Evolutionary conservation across 176 grass and related monocot species (phyloP).

Genomic region (Canna indica): DNA sequence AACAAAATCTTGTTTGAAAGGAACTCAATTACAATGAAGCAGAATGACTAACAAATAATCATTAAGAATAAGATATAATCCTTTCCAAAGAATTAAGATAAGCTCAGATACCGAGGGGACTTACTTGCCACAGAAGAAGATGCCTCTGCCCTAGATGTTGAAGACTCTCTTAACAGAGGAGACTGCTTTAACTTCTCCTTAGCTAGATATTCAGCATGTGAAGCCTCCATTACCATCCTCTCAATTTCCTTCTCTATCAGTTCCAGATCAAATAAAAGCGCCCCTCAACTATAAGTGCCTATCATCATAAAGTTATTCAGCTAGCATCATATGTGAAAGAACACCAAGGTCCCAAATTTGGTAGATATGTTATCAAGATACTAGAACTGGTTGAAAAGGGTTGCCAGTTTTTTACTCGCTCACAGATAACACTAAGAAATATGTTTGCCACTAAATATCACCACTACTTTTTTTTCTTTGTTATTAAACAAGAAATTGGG

Average conservation of each 20-base stretch:
- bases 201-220: constrained; percentile 69
- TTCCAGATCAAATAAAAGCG: constrained; percentile 82
- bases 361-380: not conserved
- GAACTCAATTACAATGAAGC: not conserved
- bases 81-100: not conserved
- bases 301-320: constrained; percentile 17
- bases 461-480: too few relatives aligned
- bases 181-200: constrained; percentile 46
- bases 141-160: constrained; percentile 77
- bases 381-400: not conserved
- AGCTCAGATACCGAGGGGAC: not conserved
- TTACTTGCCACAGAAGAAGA: constrained; percentile 78
- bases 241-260: constrained; percentile 99
- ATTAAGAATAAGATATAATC: not conserved
- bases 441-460: too few relatives aligned
- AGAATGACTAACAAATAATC: not conserved
- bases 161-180: constrained; percentile 48
- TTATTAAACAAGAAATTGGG: too few relatives aligned
- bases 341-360: not conserved
- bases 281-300: constrained; percentile 93
- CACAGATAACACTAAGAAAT: too few relatives aligned
- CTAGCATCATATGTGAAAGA: not conserved
- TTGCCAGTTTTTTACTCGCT: too few relatives aligned
- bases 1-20: not conserved
- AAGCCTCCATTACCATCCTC: constrained; percentile 94